Evolutionary conservation across 1,284 basidiomycete genomes (phyloP), one percentile per base, ranked within the genome.

Genomic region (Cryptococcus depauperatus): DNA sequence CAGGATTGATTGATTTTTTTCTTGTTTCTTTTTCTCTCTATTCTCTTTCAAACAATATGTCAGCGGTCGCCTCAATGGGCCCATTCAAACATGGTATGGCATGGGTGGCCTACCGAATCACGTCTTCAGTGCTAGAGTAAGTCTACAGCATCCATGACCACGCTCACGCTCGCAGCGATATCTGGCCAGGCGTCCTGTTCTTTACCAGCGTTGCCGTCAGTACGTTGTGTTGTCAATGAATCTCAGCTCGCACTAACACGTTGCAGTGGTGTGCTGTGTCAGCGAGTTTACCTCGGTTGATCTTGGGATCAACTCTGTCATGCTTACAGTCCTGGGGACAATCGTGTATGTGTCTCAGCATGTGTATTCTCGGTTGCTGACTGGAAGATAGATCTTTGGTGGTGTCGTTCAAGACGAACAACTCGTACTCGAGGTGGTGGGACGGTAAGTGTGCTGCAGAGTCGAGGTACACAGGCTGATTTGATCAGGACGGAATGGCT

Each of bases 361-460:
- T n/a, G n/a, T n/a, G n/a, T 25, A n/a, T 11, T 34, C n/a, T 35
- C 25, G 21, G 9, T 3, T 35, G 21, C n/a, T 4, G 14, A 3
- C 13, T 14, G 19, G 18, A 35, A 25, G 5, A 23, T 30, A 63
- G 61, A 8, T 61, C 56, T 14, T 44, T 63, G 18, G 58, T 59
- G 5, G 61, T 63, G 14, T 55, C 51, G 10, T 63, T 63, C 55
- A 59, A 63, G 39, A 63, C 59, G 8, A 63, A 61, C 50, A 61
- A 51, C 45, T 56, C 57, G 2, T 62, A 61, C 37, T 28, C 51
- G 0, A 41, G 54, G 33, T 61, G 61, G 61, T 62, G 61, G 61
- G 58, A 62, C 33, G 58, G 56, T 57, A 32, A 41, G 55, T 46
- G 22, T 14, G 5, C 13, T 8, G n/a, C 14, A 5, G 2, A 3